Evolutionary conservation across 2,329 filamentous ascomycete species (phyloP).

Genomic region (Sclerotiophoma versabilis): DNA sequence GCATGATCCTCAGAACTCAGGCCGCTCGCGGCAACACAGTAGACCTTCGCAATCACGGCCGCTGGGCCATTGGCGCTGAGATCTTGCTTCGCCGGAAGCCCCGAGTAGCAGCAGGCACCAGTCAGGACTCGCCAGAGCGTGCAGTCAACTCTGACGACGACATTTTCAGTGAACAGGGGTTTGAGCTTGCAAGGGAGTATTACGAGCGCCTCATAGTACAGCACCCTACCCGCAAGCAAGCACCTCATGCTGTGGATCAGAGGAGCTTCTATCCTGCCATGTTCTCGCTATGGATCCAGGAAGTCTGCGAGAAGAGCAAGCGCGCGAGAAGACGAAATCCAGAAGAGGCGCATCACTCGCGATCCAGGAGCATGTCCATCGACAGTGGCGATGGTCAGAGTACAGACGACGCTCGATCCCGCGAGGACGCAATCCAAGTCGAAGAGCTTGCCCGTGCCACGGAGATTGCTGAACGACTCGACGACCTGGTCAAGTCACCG

Average conservation of each 20-base stretch:
- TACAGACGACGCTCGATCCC: constrained; percentile 14
- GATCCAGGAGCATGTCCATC: constrained; percentile 23
- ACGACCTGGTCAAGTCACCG: constrained; percentile 70
- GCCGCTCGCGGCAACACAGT: constrained; percentile 62
- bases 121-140: neutral
- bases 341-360: constrained; percentile 5
- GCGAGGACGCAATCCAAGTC: constrained; percentile 50
- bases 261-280: constrained; percentile 83
- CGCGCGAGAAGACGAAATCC: constrained; percentile 34
- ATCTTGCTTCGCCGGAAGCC: constrained; percentile 70
- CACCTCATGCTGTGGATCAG: constrained; percentile 67
- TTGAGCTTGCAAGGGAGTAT: constrained; percentile 69
- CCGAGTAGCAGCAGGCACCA: neutral
- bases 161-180: constrained; percentile 53
- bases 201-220: constrained; percentile 81
- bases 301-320: constrained; percentile 68
- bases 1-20: constrained; percentile 71
- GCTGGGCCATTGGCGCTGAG: constrained; percentile 87
- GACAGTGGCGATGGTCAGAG: constrained; percentile 12
- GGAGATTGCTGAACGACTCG: constrained; percentile 72
- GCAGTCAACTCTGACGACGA: constrained; percentile 6
- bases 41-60: constrained; percentile 72
- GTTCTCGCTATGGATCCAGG: constrained; percentile 81
- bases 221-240: constrained; percentile 69
- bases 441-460: constrained; percentile 66